phyloP scores from a whole-genome alignment of 257 asterid species.

The Thymus mandschuricus region DNA sequence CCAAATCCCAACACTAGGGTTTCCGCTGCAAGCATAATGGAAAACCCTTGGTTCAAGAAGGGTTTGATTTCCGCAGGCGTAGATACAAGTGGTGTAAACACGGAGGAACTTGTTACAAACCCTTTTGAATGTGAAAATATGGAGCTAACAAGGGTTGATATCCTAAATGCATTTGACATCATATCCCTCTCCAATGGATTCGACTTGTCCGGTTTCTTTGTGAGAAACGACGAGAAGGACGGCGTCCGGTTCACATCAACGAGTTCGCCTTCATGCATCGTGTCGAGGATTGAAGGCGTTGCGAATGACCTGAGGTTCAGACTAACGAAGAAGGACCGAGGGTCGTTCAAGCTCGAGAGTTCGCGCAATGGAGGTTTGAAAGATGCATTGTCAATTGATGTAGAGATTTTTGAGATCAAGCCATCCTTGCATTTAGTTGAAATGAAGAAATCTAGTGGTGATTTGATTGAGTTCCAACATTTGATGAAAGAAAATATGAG shows the following conservation, averaged over 20 bases:
- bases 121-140: slow-evolving; percentile 23
- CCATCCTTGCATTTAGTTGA: slow-evolving; percentile 63
- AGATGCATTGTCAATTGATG: slow-evolving; percentile 45
- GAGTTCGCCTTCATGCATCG: slow-evolving; percentile 43
- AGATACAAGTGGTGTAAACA: slow-evolving; percentile 20
- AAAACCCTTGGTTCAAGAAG: slow-evolving; percentile 65
- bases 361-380: slow-evolving; percentile 31
- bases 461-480: slow-evolving; percentile 51
- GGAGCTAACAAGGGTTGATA: slow-evolving; percentile 41
- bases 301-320: slow-evolving; percentile 47
- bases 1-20: slow-evolving; percentile 70
- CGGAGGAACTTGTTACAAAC: slow-evolving; percentile 20
- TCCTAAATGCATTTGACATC: slow-evolving; percentile 73
- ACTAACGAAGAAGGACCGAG: slow-evolving; percentile 54
- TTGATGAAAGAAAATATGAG: slow-evolving; percentile 44
- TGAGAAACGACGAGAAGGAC: slow-evolving; percentile 61
- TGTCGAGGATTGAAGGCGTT: slow-evolving; percentile 58
- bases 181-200: slow-evolving; percentile 79
- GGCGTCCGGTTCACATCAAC: slow-evolving; percentile 65
- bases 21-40: slow-evolving; percentile 59
- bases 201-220: slow-evolving; percentile 77
- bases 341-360: slow-evolving; percentile 54
- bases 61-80: slow-evolving; percentile 37
- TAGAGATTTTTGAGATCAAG: slow-evolving; percentile 55
- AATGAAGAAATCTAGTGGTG: slow-evolving; percentile 63